Percentiles rank a stretch among this genome's conserved stretches.
These are phyloP conservation scores for Neodidymelliopsis sp. DNA, from an alignment of 2,329 filamentous ascomycete species.

Conservation along the genomic window DNA sequence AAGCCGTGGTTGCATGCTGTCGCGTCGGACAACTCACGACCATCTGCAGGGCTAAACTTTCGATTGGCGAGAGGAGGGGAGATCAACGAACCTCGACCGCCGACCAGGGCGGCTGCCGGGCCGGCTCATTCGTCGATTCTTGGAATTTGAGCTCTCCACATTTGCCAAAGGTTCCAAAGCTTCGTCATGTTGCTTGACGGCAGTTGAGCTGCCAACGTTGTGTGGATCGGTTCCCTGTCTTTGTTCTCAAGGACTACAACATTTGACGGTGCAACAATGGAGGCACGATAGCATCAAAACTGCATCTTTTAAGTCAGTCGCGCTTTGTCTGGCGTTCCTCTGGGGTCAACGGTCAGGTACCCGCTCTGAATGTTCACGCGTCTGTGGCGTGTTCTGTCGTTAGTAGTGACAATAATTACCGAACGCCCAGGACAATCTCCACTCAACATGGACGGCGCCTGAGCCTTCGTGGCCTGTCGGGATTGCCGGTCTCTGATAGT, in stretches of 20 bases:
- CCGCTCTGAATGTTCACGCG: slow-evolving; percentile 5
- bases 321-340: not conserved
- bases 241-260: not conserved
- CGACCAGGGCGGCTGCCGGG: slow-evolving; percentile 14
- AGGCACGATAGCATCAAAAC: not conserved
- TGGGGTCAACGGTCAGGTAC: slow-evolving; percentile 9
- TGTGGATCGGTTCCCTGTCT: not conserved
- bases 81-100: slow-evolving; percentile 19
- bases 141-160: slow-evolving; percentile 11
- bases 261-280: not conserved
- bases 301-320: not conserved
- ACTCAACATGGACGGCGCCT: slow-evolving; percentile 13
- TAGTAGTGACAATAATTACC: slow-evolving; percentile 1
- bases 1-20: slow-evolving; percentile 16
- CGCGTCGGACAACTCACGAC: not conserved
- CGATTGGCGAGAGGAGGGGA: slow-evolving; percentile 32
- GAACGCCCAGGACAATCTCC: slow-evolving; percentile 21
- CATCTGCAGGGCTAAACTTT: slow-evolving; percentile 20
- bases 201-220: not conserved
- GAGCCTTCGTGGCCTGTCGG: slow-evolving; percentile 15
- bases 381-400: slow-evolving; percentile 10
- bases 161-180: slow-evolving; percentile 4
- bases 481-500: slow-evolving; percentile 9
- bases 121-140: slow-evolving; percentile 11
- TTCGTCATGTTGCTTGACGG: not conserved